A percentile compares a stretch with the other conserved stretches of the same genome.
phyloP scores from a whole-genome alignment of 305 asterid species.

The Ilex paraguariensis region DNA sequence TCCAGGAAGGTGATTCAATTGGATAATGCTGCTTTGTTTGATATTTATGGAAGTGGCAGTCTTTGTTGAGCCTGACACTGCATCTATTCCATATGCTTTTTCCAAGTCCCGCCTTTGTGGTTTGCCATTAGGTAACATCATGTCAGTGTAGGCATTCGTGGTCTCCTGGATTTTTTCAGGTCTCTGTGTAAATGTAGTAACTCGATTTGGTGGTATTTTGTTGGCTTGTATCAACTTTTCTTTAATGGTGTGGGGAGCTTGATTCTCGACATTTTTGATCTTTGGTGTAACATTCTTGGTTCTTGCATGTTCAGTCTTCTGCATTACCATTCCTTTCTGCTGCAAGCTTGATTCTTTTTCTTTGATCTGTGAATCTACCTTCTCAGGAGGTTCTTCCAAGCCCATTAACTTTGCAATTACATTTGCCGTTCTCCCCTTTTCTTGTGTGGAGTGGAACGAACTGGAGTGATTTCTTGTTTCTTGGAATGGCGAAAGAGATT shows the following conservation, averaged over 20 bases:
- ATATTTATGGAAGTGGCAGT: conserved; percentile 19
- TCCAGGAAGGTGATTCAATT: conserved; percentile 25
- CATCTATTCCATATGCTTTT: conserved; percentile 16
- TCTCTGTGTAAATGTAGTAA: conserved; percentile 21
- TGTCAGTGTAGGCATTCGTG: conserved; percentile 18
- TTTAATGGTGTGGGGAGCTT: conserved; percentile 11
- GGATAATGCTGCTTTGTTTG: conserved; percentile 22
- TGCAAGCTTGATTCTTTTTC: conserved; percentile 30
- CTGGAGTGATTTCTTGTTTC: conserved; percentile 21
- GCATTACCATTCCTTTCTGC: conserved; percentile 23
- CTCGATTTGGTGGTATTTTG: conserved; percentile 17
- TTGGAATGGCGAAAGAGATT: conserved; percentile 16
- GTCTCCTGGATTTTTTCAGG: conserved; percentile 25
- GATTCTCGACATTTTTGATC: conserved; percentile 9
- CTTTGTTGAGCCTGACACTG: conserved; percentile 15
- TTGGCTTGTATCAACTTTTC: conserved; percentile 9
- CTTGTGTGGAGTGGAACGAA: conserved; percentile 31
- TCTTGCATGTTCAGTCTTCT: conserved; percentile 5
- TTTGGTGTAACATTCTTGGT: neutral
- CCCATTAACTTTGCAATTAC: conserved; percentile 94
- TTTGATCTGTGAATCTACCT: conserved; percentile 23
- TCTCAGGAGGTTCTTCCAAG: conserved; percentile 54
- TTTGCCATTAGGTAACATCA: conserved; percentile 17
- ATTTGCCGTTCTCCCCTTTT: conserved; percentile 69
- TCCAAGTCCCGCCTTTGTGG: conserved; percentile 12